Conservation (phyloP, 2,329 filamentous ascomycete species). For the Colletotrichum liriopes region DNA sequence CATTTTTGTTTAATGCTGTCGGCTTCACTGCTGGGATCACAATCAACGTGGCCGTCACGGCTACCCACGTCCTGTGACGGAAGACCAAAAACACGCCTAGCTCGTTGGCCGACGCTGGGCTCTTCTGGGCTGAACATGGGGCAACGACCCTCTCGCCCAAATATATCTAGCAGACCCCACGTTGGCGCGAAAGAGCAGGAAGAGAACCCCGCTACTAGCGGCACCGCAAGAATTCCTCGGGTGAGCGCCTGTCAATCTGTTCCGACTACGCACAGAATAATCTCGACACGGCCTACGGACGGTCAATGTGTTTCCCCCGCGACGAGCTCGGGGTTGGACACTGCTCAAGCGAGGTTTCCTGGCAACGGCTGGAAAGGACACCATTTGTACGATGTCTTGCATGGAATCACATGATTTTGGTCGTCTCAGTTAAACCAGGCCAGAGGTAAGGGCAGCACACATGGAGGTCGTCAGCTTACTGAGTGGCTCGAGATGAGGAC, state of each 20-base stretch:
- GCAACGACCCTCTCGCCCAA: slow-evolving; percentile 6
- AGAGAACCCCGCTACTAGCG: slow-evolving; percentile 23
- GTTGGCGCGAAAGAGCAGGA: slow-evolving; percentile 17
- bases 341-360: slow-evolving; percentile 2
- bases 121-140: slow-evolving; percentile 1
- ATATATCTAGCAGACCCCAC: slow-evolving; percentile 10
- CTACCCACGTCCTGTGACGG: slow-evolving; percentile 17
- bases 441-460: not conserved
- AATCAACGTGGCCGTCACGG: not conserved
- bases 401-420: not conserved
- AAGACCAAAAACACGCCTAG: slow-evolving; percentile 21
- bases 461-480: slow-evolving; percentile 26
- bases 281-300: not conserved
- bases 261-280: slow-evolving; percentile 16
- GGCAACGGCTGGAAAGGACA: slow-evolving; percentile 6
- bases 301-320: slow-evolving; percentile 24
- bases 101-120: slow-evolving; percentile 13
- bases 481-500: slow-evolving; percentile 11
- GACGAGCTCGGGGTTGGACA: slow-evolving; percentile 19
- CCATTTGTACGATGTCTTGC: not conserved
- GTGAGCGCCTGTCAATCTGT: slow-evolving; percentile 20
- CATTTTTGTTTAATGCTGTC: slow-evolving; percentile 9
- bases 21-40: not conserved
- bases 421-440: not conserved
- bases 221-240: slow-evolving; percentile 3